These are phyloP conservation scores for Noccaea caerulescens DNA, from an alignment of 345 rosid species.

Conservation along the genomic window DNA sequence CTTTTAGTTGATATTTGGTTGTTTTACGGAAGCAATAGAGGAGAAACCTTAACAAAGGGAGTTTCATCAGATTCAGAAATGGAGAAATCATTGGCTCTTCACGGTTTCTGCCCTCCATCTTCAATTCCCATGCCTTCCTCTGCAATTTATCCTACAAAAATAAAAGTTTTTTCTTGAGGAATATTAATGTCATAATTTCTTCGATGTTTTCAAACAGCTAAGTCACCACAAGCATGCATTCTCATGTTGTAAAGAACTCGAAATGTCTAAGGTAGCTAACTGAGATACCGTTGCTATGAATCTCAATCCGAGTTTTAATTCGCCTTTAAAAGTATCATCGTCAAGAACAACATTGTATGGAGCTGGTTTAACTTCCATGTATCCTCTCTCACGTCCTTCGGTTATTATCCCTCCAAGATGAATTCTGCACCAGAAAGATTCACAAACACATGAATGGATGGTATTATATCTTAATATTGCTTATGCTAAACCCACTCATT, in stretches of 20 bases:
- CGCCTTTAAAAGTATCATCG: slow-evolving; percentile 74
- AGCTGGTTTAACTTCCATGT: slow-evolving; percentile 60
- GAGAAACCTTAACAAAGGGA: slow-evolving; percentile 54
- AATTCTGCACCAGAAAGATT: slow-evolving; percentile 49
- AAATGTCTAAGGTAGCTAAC: neutral
- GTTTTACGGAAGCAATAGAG: slow-evolving; percentile 39
- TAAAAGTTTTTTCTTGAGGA: neutral
- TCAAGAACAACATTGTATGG: slow-evolving; percentile 75
- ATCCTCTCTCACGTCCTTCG: slow-evolving; percentile 64
- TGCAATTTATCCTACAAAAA: slow-evolving; percentile 49
- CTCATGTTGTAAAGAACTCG: neutral
- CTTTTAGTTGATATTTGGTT: slow-evolving; percentile 38
- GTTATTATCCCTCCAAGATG: slow-evolving; percentile 69
- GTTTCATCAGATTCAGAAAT: slow-evolving; percentile 48
- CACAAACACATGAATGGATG: slow-evolving; percentile 2
- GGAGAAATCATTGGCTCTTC: slow-evolving; percentile 40
- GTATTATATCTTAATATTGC: neutral
- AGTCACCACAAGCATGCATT: neutral
- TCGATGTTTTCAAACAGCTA: neutral
- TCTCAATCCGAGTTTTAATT: slow-evolving; percentile 64
- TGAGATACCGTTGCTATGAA: slow-evolving; percentile 56
- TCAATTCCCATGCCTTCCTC: slow-evolving; percentile 38
- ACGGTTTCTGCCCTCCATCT: slow-evolving; percentile 33
- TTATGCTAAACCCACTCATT: neutral
- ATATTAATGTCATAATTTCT: too few relatives aligned